phyloP scores from a whole-genome alignment of 2,329 filamentous ascomycete genomes.

The Ophiostoma montium region DNA sequence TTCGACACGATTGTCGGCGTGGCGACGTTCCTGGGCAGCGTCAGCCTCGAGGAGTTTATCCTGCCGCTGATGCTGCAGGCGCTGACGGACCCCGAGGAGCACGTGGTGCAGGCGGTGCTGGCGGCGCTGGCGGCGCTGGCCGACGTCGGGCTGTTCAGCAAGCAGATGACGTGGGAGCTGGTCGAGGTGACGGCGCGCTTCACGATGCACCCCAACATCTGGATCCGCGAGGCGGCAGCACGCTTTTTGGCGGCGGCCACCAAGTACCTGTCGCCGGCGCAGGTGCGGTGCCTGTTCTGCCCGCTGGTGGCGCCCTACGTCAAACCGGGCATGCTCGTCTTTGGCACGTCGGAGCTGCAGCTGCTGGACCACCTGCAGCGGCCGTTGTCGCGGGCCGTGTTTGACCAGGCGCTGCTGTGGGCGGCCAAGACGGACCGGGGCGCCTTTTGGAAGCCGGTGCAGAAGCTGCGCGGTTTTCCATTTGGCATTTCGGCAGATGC shows the following conservation, averaged over 20 bases:
- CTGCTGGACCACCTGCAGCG: conserved; percentile 73
- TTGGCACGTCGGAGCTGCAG: conserved; percentile 39
- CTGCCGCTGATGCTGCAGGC: conserved; percentile 92
- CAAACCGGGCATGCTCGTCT: conserved; percentile 49
- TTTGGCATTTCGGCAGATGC: conserved; percentile 48
- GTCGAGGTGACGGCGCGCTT: conserved; percentile 73
- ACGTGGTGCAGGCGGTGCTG: conserved; percentile 81
- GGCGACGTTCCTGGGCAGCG: conserved; percentile 76
- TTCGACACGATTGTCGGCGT: conserved; percentile 93
- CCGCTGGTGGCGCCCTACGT: conserved; percentile 73
- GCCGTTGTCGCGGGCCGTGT: conserved; percentile 63
- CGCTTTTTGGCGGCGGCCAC: conserved; percentile 38
- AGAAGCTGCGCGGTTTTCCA: conserved; percentile 47
- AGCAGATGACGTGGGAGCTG: conserved; percentile 74
- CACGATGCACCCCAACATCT: conserved; percentile 84
- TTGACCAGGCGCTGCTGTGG: conserved; percentile 80
- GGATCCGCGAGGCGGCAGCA: conserved; percentile 75
- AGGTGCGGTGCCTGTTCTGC: conserved; percentile 68
- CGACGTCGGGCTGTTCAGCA: conserved; percentile 72
- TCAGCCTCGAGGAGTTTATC: conserved; percentile 86
- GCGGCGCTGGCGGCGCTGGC: conserved; percentile 82
- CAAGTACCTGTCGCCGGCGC: conserved; percentile 61
- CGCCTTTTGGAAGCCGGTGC: conserved; percentile 71
- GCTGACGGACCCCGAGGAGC: conserved; percentile 82
- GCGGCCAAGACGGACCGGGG: conserved; percentile 68